Conservation (phyloP, 1,139 yeast species). For the Spencermartinsiella ligniputridi region DNA sequence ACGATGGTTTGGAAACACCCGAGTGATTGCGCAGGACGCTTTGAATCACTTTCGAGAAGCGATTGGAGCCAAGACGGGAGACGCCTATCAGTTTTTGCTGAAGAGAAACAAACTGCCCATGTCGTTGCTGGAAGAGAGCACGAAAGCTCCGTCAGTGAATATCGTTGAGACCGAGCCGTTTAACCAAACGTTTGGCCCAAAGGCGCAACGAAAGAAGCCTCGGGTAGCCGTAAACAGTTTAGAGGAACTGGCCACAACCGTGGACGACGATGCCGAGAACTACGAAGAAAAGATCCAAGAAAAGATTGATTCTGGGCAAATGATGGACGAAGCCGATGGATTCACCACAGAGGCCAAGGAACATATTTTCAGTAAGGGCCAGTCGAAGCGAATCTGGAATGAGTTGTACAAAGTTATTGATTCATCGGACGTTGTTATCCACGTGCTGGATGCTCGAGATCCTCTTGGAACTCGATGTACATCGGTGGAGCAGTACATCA, state of each 20-base stretch:
- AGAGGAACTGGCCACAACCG: constrained; percentile 68
- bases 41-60: constrained; percentile 91
- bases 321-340: constrained; percentile 63
- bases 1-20: constrained; percentile 96
- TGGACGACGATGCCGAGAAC: constrained; percentile 54
- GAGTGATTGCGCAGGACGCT: constrained; percentile 97
- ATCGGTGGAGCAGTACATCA: constrained; percentile 87
- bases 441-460: constrained; percentile 95
- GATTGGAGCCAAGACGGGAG: constrained; percentile 79
- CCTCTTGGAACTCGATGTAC: constrained; percentile 95
- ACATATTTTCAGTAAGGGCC: constrained; percentile 94
- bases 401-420: constrained; percentile 95
- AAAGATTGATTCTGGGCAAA: constrained; percentile 48
- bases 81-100: constrained; percentile 81
- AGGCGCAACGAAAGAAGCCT: constrained; percentile 90
- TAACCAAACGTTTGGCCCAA: constrained; percentile 85
- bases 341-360: constrained; percentile 89
- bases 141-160: constrained; percentile 71
- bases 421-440: constrained; percentile 94
- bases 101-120: constrained; percentile 91
- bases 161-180: constrained; percentile 87
- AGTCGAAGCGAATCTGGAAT: constrained; percentile 97
- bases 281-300: constrained; percentile 59
- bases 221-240: constrained; percentile 70
- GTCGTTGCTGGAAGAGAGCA: constrained; percentile 80